phyloP scores from a whole-genome alignment of 441 rosid genomes.

The Aquilaria agallochum region DNA sequence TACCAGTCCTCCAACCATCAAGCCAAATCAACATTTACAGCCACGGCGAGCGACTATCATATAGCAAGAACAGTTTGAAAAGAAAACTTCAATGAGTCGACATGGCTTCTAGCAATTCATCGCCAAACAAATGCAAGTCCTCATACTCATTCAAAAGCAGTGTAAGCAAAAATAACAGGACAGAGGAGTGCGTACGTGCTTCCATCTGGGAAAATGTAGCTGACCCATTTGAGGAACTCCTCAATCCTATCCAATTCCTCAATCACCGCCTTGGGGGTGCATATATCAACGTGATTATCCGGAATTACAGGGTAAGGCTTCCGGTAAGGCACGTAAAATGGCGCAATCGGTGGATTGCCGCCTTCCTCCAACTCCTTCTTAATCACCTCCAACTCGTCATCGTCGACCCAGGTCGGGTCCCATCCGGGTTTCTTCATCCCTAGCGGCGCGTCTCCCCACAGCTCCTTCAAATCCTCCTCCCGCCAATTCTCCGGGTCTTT shows the following conservation, averaged over 20 bases:
- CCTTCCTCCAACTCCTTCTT: constrained; percentile 46
- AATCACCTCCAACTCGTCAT: constrained; percentile 63
- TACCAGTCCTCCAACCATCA: no score
- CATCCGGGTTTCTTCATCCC: constrained; percentile 66
- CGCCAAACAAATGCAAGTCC: no score
- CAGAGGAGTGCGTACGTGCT: constrained; percentile 54
- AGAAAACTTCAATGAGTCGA: neutral
- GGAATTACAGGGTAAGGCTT: constrained; percentile 76
- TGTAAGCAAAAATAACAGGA: neutral
- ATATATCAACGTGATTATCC: constrained; percentile 51
- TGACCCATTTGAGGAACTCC: constrained; percentile 84
- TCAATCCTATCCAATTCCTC: constrained; percentile 92
- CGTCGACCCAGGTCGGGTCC: constrained; percentile 81
- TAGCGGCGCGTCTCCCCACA: constrained; percentile 77
- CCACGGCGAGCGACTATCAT: no score
- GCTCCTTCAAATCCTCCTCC: constrained; percentile 74
- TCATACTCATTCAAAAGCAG: no score
- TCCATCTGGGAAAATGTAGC: constrained; percentile 88
- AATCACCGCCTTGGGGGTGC: constrained; percentile 57
- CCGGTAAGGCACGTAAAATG: constrained; percentile 80
- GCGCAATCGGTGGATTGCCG: constrained; percentile 64
- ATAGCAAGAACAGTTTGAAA: neutral
- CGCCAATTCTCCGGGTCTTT: constrained; percentile 71
- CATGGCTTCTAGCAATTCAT: no score
- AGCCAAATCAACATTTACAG: no score